These are phyloP conservation scores for Citrus sp. DNA, from an alignment of 345 rosid species.

Conservation along the genomic window DNA sequence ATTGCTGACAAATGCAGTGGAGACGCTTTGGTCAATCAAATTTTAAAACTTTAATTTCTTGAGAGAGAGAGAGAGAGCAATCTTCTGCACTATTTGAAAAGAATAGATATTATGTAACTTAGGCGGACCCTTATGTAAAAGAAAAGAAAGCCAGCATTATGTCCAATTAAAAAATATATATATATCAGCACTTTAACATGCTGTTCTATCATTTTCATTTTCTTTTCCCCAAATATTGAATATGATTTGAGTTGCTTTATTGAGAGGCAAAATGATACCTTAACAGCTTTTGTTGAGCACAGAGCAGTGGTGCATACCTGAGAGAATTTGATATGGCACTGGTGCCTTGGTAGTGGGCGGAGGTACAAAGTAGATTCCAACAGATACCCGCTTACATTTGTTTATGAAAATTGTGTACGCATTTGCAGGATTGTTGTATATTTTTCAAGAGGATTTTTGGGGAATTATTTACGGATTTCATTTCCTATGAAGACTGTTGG, in stretches of 20 bases:
- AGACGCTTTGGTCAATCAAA: not conserved
- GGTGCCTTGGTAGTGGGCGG: not conserved
- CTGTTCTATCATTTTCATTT: not conserved
- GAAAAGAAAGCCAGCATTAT: not conserved
- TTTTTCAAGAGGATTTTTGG: not conserved
- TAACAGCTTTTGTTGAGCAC: constrained; percentile 1
- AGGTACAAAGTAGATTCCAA: not conserved
- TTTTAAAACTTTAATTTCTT: not conserved
- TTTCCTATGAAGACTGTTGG: too few relatives aligned
- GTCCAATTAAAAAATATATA: not conserved
- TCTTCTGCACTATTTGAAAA: not conserved
- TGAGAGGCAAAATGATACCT: not conserved
- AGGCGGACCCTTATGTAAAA: not conserved
- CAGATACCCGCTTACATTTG: not conserved
- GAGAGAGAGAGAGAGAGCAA: not conserved
- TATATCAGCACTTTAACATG: not conserved
- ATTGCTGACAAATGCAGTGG: not conserved
- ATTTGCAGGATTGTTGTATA: not conserved
- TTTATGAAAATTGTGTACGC: not conserved
- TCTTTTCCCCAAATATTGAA: not conserved
- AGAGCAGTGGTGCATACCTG: not conserved
- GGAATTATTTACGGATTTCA: not conserved
- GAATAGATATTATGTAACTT: not conserved
- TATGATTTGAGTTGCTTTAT: not conserved
- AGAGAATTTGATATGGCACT: not conserved